A percentile compares a stretch with the other conserved stretches of the same genome.
Evolutionary conservation across 2,329 filamentous ascomycete genomes (phyloP).

Genomic region (Arthroderma uncinatum): DNA sequence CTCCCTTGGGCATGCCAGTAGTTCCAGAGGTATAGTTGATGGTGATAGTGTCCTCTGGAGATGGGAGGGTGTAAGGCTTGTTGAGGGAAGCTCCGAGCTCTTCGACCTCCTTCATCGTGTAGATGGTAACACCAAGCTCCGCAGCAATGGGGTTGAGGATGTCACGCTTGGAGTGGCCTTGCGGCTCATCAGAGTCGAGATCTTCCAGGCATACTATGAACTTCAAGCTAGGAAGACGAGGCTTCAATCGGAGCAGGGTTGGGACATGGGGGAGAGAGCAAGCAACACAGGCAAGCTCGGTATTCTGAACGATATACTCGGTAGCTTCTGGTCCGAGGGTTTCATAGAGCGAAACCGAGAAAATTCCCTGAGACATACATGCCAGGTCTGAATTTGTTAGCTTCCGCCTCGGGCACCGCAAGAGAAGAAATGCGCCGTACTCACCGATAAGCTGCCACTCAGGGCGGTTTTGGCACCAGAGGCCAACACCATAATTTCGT

Average conservation of each 20-base stretch:
- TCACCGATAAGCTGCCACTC: constrained; percentile 77
- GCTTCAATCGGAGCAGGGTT: constrained; percentile 64
- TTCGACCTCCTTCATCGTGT: constrained; percentile 72
- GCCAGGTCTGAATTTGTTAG: constrained; percentile 56
- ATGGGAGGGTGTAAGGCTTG: constrained; percentile 59
- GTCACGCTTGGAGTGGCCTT: constrained; percentile 66
- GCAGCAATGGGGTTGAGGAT: constrained; percentile 65
- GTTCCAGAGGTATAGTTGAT: constrained; percentile 57
- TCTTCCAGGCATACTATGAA: constrained; percentile 78
- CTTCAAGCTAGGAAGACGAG: constrained; percentile 70
- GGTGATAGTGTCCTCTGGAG: constrained; percentile 66
- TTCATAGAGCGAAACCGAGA: constrained; percentile 88
- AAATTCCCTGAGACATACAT: constrained; percentile 76
- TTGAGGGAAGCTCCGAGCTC: constrained; percentile 61
- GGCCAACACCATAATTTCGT: constrained; percentile 60
- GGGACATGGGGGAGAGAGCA: constrained; percentile 73
- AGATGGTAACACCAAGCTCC: constrained; percentile 64
- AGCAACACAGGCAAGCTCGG: constrained; percentile 61
- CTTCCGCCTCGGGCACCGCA: background rate
- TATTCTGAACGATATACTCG: constrained; percentile 93
- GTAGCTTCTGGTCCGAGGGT: constrained; percentile 83
- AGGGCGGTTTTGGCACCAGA: constrained; percentile 79
- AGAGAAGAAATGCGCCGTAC: constrained; percentile 15
- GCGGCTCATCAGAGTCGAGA: constrained; percentile 65
- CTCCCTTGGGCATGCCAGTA: constrained; percentile 54